Base-by-base conservation (phyloP, 2,329 filamentous ascomycete genomes). In the Colletotrichum sp. region DNA sequence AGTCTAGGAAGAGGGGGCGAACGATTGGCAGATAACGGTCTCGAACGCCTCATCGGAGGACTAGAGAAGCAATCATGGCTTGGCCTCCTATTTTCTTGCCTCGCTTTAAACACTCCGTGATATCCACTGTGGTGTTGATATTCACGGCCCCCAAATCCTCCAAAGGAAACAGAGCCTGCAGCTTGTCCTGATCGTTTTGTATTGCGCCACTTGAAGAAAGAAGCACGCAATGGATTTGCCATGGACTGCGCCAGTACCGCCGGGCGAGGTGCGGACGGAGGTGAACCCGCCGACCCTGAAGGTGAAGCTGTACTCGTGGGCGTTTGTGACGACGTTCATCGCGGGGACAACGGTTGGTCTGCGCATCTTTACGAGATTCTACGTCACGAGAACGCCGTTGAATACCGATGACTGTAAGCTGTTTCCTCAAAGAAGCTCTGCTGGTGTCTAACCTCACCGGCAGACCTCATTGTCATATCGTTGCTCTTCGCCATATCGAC, bases 341-440 rank as follows among this genome's bases (percentile, higher is more conserved):
- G 80, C 82, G 2, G 68, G 76, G 3, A 49, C 81, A 0, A 75
- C 78, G 39, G 80, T 83, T 5, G 28, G 66, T 8, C 73, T 83
- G 15, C 77, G 82, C 2, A 39, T 82, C 0, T 82, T 82, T 26
- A 83, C 82, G 5, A 79, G 82, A 30, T 81, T 78, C 44, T 80
- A 79, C 64, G 79, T 83, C 24, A 81, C 81, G 1, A 80, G 81
- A 68, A 78, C 79, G 26, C 74, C 77, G 13, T 26, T 83, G 57
- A 82, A 81, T 10, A 52, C 63, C 15, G 82, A 83, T 71, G 82
- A 83, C 30, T 82, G 81, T 82, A 28, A 68, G 81, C 30, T n/a
- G 30, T 63, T 6, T 63, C 9, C 10, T 28, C 30, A 16, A 6
- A 60, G n/a, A 13, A 8, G 44, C 26, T 32, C 16, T 30, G 18